Conservation (phyloP, 2,329 filamentous ascomycete species). For the Hypoxylon sp. region DNA sequence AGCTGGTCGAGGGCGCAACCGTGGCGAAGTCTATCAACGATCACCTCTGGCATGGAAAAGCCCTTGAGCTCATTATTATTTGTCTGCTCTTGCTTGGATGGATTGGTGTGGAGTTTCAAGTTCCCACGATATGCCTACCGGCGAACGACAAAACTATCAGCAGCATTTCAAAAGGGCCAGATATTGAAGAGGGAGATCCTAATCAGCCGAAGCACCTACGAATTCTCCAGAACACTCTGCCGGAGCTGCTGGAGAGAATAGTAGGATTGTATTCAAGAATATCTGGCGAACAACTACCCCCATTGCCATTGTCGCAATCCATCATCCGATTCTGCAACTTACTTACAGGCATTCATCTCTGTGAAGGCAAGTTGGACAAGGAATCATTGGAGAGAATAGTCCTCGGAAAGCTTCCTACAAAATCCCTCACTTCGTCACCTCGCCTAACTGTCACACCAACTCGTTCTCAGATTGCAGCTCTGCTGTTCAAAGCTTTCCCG, state of each 20-base stretch:
- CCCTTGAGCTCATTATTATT: conserved; percentile 87
- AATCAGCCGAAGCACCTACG: conserved; percentile 68
- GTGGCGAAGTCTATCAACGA: conserved; percentile 86
- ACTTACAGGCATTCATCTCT: conserved; percentile 75
- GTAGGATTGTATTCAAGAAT: conserved; percentile 80
- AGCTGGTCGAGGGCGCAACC: conserved; percentile 84
- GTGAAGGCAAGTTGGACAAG: conserved; percentile 73
- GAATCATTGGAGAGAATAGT: conserved; percentile 76
- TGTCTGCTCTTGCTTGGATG: conserved; percentile 88
- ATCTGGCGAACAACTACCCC: conserved; percentile 78
- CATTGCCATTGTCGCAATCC: conserved; percentile 79
- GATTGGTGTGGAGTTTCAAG: conserved; percentile 85
- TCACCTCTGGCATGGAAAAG: conserved; percentile 98
- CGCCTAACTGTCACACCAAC: conserved; percentile 69
- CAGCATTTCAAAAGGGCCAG: conserved; percentile 53
- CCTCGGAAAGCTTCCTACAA: conserved; percentile 69
- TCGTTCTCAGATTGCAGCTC: conserved; percentile 74
- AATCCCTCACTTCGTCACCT: conserved; percentile 66
- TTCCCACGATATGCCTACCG: conserved; percentile 71
- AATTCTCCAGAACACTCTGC: conserved; percentile 72
- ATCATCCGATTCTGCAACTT: conserved; percentile 81
- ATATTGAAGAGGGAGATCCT: conserved; percentile 60
- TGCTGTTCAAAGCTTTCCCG: conserved; percentile 79
- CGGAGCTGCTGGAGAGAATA: conserved; percentile 82
- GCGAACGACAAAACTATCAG: conserved; percentile 64